Conservation (phyloP, 169 alveolate genomes). For the Plasmodium adleri region DNA sequence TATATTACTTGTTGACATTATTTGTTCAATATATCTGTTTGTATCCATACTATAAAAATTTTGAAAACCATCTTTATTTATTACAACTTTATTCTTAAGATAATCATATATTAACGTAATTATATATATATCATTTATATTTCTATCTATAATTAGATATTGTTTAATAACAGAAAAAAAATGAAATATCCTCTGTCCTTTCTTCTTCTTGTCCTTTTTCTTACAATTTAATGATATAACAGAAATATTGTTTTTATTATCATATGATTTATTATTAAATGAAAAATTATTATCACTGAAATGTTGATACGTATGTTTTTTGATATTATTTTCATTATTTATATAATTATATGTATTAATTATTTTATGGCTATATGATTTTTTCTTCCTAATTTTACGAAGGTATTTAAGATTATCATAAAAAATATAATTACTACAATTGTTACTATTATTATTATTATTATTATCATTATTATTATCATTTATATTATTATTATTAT, state of each 20-base stretch:
- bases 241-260: too few species aligned
- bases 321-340: constrained; percentile 9
- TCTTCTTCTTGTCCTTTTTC: background rate
- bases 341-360: background rate
- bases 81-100: constrained; percentile 1
- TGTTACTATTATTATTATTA: background rate
- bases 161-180: constrained; percentile 21
- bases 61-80: constrained; percentile 11
- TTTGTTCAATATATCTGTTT: too few species aligned
- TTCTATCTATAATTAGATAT: constrained; percentile 20
- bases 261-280: background rate
- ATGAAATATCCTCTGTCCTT: background rate
- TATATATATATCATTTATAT: constrained; percentile 10
- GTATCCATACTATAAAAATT: background rate
- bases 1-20: too few species aligned
- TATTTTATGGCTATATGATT: background rate
- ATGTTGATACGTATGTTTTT: background rate
- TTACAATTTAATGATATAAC: constrained; percentile 11
- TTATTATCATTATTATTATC: background rate
- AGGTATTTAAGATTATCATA: too few species aligned
- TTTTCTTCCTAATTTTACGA: background rate
- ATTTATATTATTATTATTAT: background rate
- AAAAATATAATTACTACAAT: background rate
- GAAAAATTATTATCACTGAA: background rate
- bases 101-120: constrained; percentile 18